phyloP scores from a whole-genome alignment of 805 yeast species.

The Lipomyces oligophaga region DNA sequence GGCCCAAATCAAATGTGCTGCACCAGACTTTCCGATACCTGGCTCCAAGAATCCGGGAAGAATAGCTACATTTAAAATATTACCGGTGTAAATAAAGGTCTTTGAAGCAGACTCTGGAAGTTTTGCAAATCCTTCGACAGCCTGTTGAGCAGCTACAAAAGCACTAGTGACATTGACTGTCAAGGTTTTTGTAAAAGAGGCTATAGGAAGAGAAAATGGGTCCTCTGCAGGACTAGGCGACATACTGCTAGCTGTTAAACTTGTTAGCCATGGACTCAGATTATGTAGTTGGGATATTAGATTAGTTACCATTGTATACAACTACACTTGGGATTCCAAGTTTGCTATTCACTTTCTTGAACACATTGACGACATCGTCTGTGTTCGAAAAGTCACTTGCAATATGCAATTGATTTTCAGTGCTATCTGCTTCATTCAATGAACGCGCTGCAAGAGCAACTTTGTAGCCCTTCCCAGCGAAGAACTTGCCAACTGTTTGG shows the following conservation, averaged over 20 bases:
- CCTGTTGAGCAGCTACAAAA: slow-evolving; percentile 6
- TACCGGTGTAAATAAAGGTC: slow-evolving; percentile 9
- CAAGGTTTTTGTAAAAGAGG: neutral
- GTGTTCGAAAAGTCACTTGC: slow-evolving; percentile 4
- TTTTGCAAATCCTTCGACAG: slow-evolving; percentile 1
- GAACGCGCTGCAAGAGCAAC: slow-evolving; percentile 6
- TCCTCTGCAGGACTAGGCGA: slow-evolving; percentile 1
- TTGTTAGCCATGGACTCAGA: neutral
- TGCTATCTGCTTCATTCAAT: slow-evolving; percentile 2
- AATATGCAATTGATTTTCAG: slow-evolving; percentile 1
- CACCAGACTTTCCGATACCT: slow-evolving; percentile 4
- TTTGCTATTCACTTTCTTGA: neutral
- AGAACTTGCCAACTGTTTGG: slow-evolving; percentile 1
- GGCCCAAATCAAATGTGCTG: slow-evolving; percentile 6
- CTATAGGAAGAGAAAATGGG: slow-evolving; percentile 2
- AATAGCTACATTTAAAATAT: slow-evolving; percentile 2
- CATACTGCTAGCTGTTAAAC: neutral
- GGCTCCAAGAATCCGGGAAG: neutral
- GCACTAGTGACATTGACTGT: slow-evolving; percentile 1
- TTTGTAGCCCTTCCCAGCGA: slow-evolving; percentile 6
- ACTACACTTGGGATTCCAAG: slow-evolving; percentile 8
- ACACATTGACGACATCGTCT: slow-evolving; percentile 2
- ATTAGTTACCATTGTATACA: slow-evolving; percentile 4
- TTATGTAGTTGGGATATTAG: neutral
- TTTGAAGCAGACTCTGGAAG: slow-evolving; percentile 3